Conservation (phyloP, 1,139 yeast species). For the Diutina neorugosa region DNA sequence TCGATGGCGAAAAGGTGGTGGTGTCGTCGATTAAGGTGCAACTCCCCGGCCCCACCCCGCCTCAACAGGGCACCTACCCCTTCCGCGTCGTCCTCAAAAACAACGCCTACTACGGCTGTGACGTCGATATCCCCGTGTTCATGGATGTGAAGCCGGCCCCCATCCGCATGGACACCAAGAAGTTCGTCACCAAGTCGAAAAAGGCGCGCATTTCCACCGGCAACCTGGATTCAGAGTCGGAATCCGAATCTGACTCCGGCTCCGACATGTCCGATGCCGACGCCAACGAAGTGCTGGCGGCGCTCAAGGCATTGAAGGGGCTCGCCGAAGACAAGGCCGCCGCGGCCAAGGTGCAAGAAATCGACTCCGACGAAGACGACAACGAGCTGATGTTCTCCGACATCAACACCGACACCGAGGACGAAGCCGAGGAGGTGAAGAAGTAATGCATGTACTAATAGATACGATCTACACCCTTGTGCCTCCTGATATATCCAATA, state of each 20-base stretch:
- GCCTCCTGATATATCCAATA: not conserved
- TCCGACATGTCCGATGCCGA: conserved; percentile 53
- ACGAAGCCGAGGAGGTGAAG: conserved; percentile 24
- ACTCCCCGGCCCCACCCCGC: conserved; percentile 62
- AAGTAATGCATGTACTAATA: conserved; percentile 1
- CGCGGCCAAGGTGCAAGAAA: conserved; percentile 24
- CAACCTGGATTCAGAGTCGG: conserved; percentile 12
- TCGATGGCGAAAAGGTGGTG: conserved; percentile 35
- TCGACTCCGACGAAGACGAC: conserved; percentile 24
- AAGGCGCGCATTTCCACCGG: conserved; percentile 6
- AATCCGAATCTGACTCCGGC: conserved; percentile 24
- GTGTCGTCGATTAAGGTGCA: conserved; percentile 69
- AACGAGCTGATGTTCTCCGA: conserved; percentile 33
- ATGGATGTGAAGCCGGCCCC: conserved; percentile 44
- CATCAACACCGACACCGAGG: conserved; percentile 42
- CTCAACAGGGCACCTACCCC: conserved; percentile 43
- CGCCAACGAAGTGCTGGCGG: conserved; percentile 55
- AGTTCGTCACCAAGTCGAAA: conserved; percentile 13
- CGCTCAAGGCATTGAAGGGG: conserved; percentile 50
- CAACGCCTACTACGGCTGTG: conserved; percentile 60
- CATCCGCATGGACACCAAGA: conserved; percentile 13
- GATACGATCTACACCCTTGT: not conserved
- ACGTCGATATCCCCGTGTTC: conserved; percentile 52
- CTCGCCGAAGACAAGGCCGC: conserved; percentile 28
- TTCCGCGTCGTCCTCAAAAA: conserved; percentile 57